Evolutionary conservation across 2,329 filamentous ascomycete genomes (phyloP), one percentile per base, ranked within the genome.

Genomic region (Hypoxylon sp.): DNA sequence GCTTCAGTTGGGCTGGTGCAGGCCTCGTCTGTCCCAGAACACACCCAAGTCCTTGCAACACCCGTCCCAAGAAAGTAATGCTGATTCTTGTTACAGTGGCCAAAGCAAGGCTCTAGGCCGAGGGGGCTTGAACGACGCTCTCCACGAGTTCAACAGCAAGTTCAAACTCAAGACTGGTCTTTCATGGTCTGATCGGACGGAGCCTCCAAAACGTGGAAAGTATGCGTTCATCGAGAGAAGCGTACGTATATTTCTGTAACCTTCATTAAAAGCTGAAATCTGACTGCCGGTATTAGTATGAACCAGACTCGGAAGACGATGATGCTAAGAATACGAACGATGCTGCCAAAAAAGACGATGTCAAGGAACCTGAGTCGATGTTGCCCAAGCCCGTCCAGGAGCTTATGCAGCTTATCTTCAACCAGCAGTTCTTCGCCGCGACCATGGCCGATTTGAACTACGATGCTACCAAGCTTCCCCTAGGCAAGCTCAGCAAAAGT

Each of bases 401-500:
- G 7, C 77, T 96, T 17, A 88, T 96, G 81, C 77, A 87, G 58
- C 83, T 96, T 63, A 96, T 97, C 58, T 96, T 96, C 80, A 93
- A 96, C 72, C 81, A 85, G 55, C 72, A 87, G 18, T 88, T 88
- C 70, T 92, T 96, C 73, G 79, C 84, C 18, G 81, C 81, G 17
- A 83, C 85, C 29, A 89, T 91, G 86, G 72, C 74, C 1, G 78
- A 83, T 1, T 78, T 91, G 64, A 89, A 90, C 64, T 92, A 92
- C 65, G 88, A 92, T 65, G 80, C 83, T 8, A 80, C 88, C 62
- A 96, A 96, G 73, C 78, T 96, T 35, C 92, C 92, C 0, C 78
- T 96, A 1, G 92, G 92, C 3, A 96, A 95, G 71, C 81, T 96
- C 20, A 91, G 90, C 79, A 92, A 93, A 68, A 77, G 82, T 10